Percentiles rank a stretch among this genome's conserved stretches.
Conservation (phyloP, 805 yeast species). For the Saccharomycopsis sp. region DNA sequence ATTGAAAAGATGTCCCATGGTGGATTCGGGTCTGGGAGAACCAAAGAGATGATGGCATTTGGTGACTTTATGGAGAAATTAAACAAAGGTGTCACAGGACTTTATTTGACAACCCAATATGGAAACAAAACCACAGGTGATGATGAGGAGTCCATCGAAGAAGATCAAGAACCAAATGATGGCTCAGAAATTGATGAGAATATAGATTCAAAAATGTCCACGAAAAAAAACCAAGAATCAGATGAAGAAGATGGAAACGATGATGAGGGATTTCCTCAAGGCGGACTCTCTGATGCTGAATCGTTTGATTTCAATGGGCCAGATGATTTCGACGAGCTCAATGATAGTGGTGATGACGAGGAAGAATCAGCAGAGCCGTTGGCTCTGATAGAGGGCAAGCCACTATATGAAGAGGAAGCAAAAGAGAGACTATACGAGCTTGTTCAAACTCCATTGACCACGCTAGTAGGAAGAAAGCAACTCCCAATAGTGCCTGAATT, state of each 20-base stretch:
- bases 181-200: conserved; percentile 28
- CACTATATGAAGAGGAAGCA: conserved; percentile 31
- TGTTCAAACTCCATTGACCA: conserved; percentile 57
- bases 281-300: conserved; percentile 26
- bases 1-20: conserved; percentile 52
- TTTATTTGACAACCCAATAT: conserved; percentile 69
- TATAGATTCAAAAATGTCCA: conserved; percentile 63
- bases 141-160: conserved; percentile 11
- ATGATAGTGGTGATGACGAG: conserved; percentile 27
- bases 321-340: conserved; percentile 43
- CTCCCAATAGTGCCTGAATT: conserved; percentile 39
- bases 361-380: conserved; percentile 23
- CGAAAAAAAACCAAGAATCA: conserved; percentile 30
- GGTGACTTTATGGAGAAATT: conserved; percentile 40
- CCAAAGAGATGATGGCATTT: conserved; percentile 45
- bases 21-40: conserved; percentile 64
- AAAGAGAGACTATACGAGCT: conserved; percentile 41
- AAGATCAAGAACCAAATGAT: conserved; percentile 1
- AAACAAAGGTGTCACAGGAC: conserved; percentile 35
- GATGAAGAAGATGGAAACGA: conserved; percentile 21
- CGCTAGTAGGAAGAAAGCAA: conserved; percentile 26
- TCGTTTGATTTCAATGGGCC: conserved; percentile 39
- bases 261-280: conserved; percentile 21
- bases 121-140: conserved; percentile 27
- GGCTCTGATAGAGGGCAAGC: conserved; percentile 23